Base-by-base conservation (phyloP, 2,329 filamentous ascomycete genomes). In the Penicillium sp. region DNA sequence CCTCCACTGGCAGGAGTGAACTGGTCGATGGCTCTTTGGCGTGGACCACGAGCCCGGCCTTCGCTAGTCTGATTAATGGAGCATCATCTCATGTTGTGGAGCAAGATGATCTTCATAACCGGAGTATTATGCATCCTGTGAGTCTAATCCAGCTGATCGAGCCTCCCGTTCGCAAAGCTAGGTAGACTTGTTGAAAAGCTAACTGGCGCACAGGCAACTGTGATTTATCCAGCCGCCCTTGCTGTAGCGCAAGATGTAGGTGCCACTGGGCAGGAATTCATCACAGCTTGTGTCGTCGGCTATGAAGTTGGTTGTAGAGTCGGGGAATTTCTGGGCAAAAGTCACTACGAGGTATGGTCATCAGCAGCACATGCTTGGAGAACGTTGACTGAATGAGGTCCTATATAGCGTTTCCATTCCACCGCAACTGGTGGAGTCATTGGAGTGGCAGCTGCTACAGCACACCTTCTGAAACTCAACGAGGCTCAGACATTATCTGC, bases 111-210 rank as follows among this genome's bases (percentile, higher is more conserved):
- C 65, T 73, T 46, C 71, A 73, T 50, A 73, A 71, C 58, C 58
- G 70, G 24, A 73, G 70, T 58, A 73, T 73, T 39, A 70, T 69
- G 68, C 71, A 73, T 60, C 71, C 71, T 18, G 70, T 73, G 54
- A 50, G 69, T 61, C 35, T 50, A 3, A 22, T 35, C 27, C 1
- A 33, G 40, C 24, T 27, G 18, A 46, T 36, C 2, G 19, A 27
- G 13, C 13, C 19, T 6, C 9, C 16, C n/a, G 18, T 7, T 35
- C 24, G 18, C 9, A 37, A 11, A 6, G 9, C 22, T 18, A 22
- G 24, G 24, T 27, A 27, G 27, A 19, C 31, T 19, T 6, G 18
- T 16, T 16, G 14, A 6, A 2, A 50, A 19, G 22, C 51, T 66
- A 14, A 65, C 19, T 39, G 43, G 5, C 6, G 0, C 18, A 11